These are phyloP conservation scores for Leccinum subrobustum DNA, from an alignment of 1,284 basidiomycete species.

Conservation along the genomic window DNA sequence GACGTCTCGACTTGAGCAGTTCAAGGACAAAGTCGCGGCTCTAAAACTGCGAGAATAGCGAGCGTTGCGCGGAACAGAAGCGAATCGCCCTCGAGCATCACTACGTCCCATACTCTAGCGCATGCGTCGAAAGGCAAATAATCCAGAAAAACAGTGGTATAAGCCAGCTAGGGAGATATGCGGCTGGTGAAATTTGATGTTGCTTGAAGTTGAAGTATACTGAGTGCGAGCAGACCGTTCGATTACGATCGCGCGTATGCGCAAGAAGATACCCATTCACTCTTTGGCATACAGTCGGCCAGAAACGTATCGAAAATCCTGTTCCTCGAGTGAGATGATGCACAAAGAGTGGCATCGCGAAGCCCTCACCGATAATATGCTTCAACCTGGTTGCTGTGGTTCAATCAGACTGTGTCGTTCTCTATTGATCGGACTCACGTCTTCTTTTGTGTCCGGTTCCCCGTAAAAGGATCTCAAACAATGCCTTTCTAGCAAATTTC, in stretches of 20 bases:
- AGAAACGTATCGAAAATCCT: constrained; percentile 93
- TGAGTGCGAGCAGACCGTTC: constrained; percentile 30
- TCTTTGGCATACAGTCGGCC: constrained; percentile 93
- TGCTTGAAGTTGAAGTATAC: constrained; percentile 97
- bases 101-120: constrained; percentile 87
- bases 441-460: constrained; percentile 65
- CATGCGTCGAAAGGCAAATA: constrained; percentile 88
- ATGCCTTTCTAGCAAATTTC: constrained; percentile 87
- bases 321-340: constrained; percentile 20
- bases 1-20: constrained; percentile 44
- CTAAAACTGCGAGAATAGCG: constrained; percentile 82
- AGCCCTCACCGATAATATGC: constrained; percentile 62
- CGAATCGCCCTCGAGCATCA: constrained; percentile 84
- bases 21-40: constrained; percentile 80
- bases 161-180: constrained; percentile 81
- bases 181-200: constrained; percentile 77
- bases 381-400: constrained; percentile 56
- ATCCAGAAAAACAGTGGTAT: constrained; percentile 76
- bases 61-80: constrained; percentile 84
- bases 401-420: constrained; percentile 29
- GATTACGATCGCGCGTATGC: background rate
- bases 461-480: constrained; percentile 87
- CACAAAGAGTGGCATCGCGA: background rate
- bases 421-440: constrained; percentile 54
- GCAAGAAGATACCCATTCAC: constrained; percentile 42